These are phyloP conservation scores for Backusella circina DNA, from an alignment of 192 early-diverging fungal species.

Conservation along the genomic window DNA sequence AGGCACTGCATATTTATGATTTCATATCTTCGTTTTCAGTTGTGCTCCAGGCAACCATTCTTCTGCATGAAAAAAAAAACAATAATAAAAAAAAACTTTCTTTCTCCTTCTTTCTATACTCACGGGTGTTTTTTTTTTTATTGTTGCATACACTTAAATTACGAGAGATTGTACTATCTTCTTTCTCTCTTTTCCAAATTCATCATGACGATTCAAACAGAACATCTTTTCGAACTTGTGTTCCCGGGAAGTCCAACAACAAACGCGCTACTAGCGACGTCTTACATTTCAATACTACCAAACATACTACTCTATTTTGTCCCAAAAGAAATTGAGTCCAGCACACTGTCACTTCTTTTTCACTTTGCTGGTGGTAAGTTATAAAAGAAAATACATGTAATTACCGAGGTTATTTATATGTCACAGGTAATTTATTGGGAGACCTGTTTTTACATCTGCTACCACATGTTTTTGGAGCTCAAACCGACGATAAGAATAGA, in stretches of 20 bases:
- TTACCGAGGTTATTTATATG: no score
- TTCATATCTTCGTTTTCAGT: not conserved
- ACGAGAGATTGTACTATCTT: not conserved
- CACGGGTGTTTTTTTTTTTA: not conserved
- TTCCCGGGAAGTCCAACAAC: not conserved
- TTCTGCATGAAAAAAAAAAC: not conserved
- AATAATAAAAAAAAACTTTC: not conserved
- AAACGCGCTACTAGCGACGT: not conserved
- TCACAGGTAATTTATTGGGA: not conserved
- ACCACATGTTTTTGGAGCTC: not conserved
- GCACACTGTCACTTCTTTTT: not conserved
- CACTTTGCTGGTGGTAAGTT: not conserved
- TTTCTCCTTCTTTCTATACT: not conserved
- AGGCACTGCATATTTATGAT: not conserved
- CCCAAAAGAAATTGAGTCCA: not conserved
- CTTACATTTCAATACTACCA: not conserved
- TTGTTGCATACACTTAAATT: not conserved
- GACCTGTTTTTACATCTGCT: not conserved
- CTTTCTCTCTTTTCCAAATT: not conserved
- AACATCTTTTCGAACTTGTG: not conserved
- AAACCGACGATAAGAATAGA: not conserved
- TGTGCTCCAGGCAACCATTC: not conserved
- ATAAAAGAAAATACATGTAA: not conserved
- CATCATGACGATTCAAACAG: not conserved
- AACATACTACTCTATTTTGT: not conserved